Evolutionary conservation across 306 rosid species (phyloP), one percentile per base, ranked within the genome.

Genomic region (Cucumis sativus): DNA sequence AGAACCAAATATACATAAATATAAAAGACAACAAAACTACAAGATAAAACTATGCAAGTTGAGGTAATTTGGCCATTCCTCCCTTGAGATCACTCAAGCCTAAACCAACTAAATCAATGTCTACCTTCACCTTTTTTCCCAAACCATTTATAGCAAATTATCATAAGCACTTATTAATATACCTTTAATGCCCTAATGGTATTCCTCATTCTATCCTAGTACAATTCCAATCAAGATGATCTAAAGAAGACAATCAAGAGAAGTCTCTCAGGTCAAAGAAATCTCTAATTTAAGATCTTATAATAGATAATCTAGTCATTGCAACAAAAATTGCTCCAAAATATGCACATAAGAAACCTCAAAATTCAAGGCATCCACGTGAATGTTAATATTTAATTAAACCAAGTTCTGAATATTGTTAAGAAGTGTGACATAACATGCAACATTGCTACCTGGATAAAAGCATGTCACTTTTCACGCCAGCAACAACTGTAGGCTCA

Each of bases 401-500:
- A 56, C 66, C 54, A 75, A 35, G 25, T 18, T 35, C 15, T 75
- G 39, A 56, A 56, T 3, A 18, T 30, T 18, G 10, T 51, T 28
- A 33, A 25, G 33, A 18, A 41, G 18, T 8, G 59, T 59, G 18
- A 59, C 20, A n/a, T 59, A 77, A 39, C 7, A 61, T 14, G 47
- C 12, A 62, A 40, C 64, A 49, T 33, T 51, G 23, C 35, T 74
- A 74, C 99, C 97, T 95, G 77, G 97, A 83, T 78, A 95, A 71
- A 49, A 21, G 89, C 99, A 95, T 95, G 35, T 91, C 97, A 62
- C 41, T 90, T 58, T 85, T 80, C 80, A 92, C 97, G 76, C 87
- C 96, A 62, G 86, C 45, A 79, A 95, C 21, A 70, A 95, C 84
- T 0, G 99, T 95, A 54, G 97, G 99, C 86, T 95, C 97, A 85